Evolutionary conservation across 2,329 filamentous ascomycete genomes (phyloP), one percentile per base, ranked within the genome.

Genomic region (Cercospora zeina): DNA sequence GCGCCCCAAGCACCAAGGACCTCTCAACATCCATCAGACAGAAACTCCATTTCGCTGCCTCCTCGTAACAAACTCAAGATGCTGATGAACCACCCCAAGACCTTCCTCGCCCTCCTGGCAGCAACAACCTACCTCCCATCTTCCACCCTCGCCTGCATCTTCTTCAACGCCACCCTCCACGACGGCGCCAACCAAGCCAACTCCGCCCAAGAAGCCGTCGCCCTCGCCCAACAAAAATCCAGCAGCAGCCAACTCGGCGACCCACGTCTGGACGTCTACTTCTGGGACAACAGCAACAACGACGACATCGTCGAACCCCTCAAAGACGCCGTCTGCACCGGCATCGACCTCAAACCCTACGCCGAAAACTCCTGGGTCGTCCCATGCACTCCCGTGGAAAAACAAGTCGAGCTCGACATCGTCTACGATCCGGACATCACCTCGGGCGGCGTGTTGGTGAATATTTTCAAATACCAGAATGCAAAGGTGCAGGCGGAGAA

Each of bases 151-250:
- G 63, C 54, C 49, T 65, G 63, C 61, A 47, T 65, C 58, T 54
- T 54, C 37, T 65, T 65, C 63, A 65, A 65, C 47, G 63, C 61
- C 34, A 63, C 61, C 37, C 63, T 65, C 33, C 61, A 63, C 58
- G 13, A 55, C 16, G 63, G 63, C 19, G 33, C 63, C 21, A 47
- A 57, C 10, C 19, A 27, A 1, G 63, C 63, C 54, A 39, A 14
- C 9, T 55, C 45, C 11, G 63, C 63, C 10, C 16, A 63, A 7
- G 58, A 62, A 9, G 63, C 56, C 37, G 47, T 63, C 33, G 3
- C 55, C 6, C 19, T 63, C 30, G 36, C 34, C 14, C 36, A 65
- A 24, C 4, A 58, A 33, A 16, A 61, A 24, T 16, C 51, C 24
- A 33, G 2, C 7, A 36, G 47, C 30, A 11, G 33, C 21, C 21